Percentiles rank a stretch among this genome's conserved stretches.
Conservation (phyloP, 202 grass and related monocot genomes). For the Tripidium arundinaceum region DNA sequence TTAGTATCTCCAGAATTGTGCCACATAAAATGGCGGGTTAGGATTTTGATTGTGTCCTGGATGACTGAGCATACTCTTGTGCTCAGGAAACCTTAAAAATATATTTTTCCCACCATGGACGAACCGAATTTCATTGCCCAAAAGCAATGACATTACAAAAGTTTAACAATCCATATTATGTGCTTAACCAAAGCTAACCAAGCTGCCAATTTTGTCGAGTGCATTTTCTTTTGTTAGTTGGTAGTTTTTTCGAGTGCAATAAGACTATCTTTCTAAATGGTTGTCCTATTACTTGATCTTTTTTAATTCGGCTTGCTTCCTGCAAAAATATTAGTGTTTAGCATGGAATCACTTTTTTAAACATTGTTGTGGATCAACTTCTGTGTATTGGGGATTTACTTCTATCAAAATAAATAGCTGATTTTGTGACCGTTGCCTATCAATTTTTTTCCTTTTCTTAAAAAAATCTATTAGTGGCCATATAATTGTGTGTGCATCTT, state of each 20-base stretch:
- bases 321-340: not conserved
- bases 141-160: not conserved
- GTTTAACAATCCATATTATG: not conserved
- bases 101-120: not conserved
- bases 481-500: conserved; percentile 27
- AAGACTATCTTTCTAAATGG: not conserved
- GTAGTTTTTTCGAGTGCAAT: not conserved
- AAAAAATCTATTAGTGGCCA: not conserved
- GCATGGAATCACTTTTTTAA: not conserved
- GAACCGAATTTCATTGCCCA: not conserved
- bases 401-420: not conserved
- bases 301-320: not conserved
- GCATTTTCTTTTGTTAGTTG: conserved; percentile 2
- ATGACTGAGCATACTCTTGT: not conserved
- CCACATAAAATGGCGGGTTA: not conserved
- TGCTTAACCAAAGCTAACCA: not conserved
- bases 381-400: not conserved
- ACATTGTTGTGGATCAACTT: not conserved
- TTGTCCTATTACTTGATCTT: not conserved
- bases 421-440: not conserved
- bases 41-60: not conserved
- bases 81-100: not conserved
- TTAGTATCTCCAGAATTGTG: conserved; percentile 1
- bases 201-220: not conserved
- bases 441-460: not conserved